Evolutionary conservation across 345 rosid genomes (phyloP), one percentile per base, ranked within the genome.

Genomic region (Eucalyptus curtisii): DNA sequence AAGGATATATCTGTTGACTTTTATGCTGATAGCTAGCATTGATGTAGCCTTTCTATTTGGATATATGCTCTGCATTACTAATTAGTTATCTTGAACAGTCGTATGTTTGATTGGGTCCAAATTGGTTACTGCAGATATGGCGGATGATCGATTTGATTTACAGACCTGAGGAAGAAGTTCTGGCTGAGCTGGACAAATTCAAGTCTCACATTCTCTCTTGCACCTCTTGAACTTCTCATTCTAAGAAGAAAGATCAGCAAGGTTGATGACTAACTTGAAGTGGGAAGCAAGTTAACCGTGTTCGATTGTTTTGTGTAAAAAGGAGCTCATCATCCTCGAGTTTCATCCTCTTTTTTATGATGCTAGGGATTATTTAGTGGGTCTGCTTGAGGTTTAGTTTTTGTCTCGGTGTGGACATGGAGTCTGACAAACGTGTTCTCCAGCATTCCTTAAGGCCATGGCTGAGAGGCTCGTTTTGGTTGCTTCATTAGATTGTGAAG

Each of bases 121-220:
- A 64, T 15, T 66, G 17, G 11, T 15, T 76, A 24, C 42, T 81
- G 82, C 95, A 95, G 97, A 94, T 95, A 92, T 95, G 96, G 94
- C 87, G 96, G 88, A 93, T 95, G 95, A 90, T 93, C 16, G 97
- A 95, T 89, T 87, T 94, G 90, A 93, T 95, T 52, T 93, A 94
- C 89, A 92, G 96, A 86, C 93, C 95, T 0, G 93, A 90, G 49
- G 97, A 95, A 13, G 97, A 95, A 87, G 95, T 94, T 49, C 88
- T 95, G n/a, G 90, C 91, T 0, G 96, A 95, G 91, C 92, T 94
- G 64, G 94, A 94, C 27, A 91, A 92, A 89, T 92, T 89, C 85
- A 92, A 92, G 86, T 90, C 95, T 47, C 95, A 93, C 87, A 92
- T 93, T 45, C 91, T 93, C 50, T 52, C 47, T 8, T 88, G 95